phyloP scores from a whole-genome alignment of 495 filamentous ascomycete species.

The Aspergillus sparsus region DNA sequence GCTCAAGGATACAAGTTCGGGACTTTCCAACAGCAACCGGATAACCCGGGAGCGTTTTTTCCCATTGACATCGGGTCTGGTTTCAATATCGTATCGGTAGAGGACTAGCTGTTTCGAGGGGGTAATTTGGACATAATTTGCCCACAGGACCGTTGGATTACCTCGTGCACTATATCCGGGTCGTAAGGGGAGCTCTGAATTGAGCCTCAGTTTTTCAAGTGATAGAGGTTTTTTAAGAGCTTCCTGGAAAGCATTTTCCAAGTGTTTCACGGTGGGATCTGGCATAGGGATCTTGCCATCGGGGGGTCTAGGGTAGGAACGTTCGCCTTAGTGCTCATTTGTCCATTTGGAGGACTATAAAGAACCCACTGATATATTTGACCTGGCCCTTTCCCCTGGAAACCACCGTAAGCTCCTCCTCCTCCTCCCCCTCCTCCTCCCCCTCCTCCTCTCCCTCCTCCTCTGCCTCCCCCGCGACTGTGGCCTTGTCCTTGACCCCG shows the following conservation, averaged over 20 bases:
- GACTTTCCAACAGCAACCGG: background rate
- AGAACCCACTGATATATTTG: too few species aligned
- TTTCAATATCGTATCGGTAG: constrained; percentile 7
- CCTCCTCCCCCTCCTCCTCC: too few species aligned
- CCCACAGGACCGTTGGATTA: background rate
- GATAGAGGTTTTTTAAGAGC: background rate
- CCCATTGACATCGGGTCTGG: background rate
- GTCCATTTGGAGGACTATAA: too few species aligned
- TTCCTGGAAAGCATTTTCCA: background rate
- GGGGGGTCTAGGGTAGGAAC: too few species aligned
- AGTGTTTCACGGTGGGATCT: background rate
- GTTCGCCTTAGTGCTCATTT: too few species aligned
- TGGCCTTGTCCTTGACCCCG: background rate
- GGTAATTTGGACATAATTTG: constrained; percentile 7
- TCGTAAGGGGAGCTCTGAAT: background rate
- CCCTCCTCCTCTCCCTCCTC: too few species aligned
- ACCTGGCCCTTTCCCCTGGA: too few species aligned
- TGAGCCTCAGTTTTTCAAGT: background rate
- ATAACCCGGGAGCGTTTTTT: background rate
- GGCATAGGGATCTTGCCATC: too few species aligned
- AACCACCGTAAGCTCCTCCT: too few species aligned
- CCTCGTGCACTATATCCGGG: constrained; percentile 8
- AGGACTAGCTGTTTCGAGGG: background rate
- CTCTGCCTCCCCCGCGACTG: background rate
- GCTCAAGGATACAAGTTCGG: background rate